Conservation (phyloP, 164 flowering plant species). For the Piper longum region DNA sequence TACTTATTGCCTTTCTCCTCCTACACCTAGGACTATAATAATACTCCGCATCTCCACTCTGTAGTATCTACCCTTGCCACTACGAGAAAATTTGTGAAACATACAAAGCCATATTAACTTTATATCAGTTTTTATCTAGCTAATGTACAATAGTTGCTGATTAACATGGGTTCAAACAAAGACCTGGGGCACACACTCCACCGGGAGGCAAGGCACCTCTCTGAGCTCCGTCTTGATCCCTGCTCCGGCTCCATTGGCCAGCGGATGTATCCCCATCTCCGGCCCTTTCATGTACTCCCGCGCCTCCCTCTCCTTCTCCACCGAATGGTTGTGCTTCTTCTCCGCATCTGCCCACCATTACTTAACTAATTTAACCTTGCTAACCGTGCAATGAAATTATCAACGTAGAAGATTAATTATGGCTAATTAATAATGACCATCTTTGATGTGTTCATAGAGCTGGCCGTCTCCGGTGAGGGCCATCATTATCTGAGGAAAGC, state of each 20-base stretch:
- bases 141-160: not conserved
- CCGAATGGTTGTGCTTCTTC: conserved; percentile 28
- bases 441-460: conserved; percentile 26
- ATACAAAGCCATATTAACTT: too few relatives aligned
- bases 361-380: too few relatives aligned
- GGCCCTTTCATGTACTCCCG: conserved; percentile 62
- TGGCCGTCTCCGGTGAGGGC: conserved; percentile 74
- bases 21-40: too few relatives aligned
- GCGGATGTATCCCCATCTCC: conserved; percentile 60
- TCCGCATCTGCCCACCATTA: conserved; percentile 29
- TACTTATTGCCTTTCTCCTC: too few relatives aligned
- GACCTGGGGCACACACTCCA: conserved; percentile 27
- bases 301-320: conserved; percentile 48
- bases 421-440: conserved; percentile 14
- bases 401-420: not conserved
- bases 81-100: too few relatives aligned
- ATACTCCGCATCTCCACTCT: too few relatives aligned
- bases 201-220: conserved; percentile 38
- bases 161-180: conserved; percentile 21
- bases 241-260: conserved; percentile 57
- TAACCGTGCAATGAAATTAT: too few relatives aligned
- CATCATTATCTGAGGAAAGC: conserved; percentile 71
- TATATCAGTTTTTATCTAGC: not conserved
- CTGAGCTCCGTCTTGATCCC: conserved; percentile 49
- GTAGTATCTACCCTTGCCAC: too few relatives aligned